A percentile compares a stretch with the other conserved stretches of the same genome.
Evolutionary conservation across 257 asterid genomes (phyloP).

Genomic region (Salvia splendens): DNA sequence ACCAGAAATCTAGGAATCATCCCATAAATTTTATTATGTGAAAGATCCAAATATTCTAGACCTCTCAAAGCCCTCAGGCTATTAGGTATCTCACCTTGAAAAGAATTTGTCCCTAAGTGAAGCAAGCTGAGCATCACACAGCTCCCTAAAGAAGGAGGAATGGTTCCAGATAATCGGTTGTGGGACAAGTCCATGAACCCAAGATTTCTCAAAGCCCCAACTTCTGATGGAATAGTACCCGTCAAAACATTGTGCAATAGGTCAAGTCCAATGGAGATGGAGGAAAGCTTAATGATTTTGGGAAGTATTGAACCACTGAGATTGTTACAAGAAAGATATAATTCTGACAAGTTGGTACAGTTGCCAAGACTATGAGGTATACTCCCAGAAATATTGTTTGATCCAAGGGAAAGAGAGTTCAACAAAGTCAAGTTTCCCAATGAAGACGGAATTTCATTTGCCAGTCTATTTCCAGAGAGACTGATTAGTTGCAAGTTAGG

Average conservation of each 20-base stretch:
- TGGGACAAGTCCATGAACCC: slow-evolving; percentile 25
- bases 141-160: slow-evolving; percentile 28
- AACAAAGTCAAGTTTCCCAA: slow-evolving; percentile 26
- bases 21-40: slow-evolving; percentile 24
- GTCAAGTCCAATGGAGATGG: slow-evolving; percentile 1
- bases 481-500: no score
- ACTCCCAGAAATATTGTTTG: slow-evolving; percentile 25
- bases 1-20: neutral
- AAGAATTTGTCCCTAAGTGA: slow-evolving; percentile 11
- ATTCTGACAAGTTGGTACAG: neutral
- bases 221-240: slow-evolving; percentile 27
- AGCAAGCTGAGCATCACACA: slow-evolving; percentile 24
- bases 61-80: slow-evolving; percentile 34
- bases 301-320: slow-evolving; percentile 26
- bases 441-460: neutral
- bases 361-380: slow-evolving; percentile 26
- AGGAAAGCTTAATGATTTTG: slow-evolving; percentile 18
- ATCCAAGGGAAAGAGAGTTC: neutral
- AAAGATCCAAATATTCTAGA: slow-evolving; percentile 20
- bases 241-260: slow-evolving; percentile 7
- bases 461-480: no score
- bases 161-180: slow-evolving; percentile 32
- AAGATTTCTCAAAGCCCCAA: slow-evolving; percentile 23
- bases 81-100: slow-evolving; percentile 34
- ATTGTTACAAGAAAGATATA: slow-evolving; percentile 20